Base-by-base conservation (phyloP, 345 rosid genomes). In the Salix caprea region DNA sequence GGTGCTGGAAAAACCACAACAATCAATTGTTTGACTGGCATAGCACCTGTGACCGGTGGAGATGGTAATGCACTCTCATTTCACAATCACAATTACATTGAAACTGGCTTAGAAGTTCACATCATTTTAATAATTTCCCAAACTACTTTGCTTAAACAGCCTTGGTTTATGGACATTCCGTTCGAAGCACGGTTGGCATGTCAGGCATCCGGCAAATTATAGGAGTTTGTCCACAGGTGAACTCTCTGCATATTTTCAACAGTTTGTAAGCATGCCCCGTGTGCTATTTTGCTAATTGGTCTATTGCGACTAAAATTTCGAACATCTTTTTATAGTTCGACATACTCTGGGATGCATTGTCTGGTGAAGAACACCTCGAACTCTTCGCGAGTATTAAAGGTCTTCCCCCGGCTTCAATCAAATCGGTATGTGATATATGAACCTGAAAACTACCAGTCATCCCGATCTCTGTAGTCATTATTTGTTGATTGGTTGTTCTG, bases 211-310 rank as follows among this genome's bases (percentile, higher is more conserved):
- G 86, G 72, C 86, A 82, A 82, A 79, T 89, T 30, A 91, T 91
- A 3, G 99, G 99, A 72, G 96, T 95, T 81, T 95, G 97, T 86
- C 99, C 97, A 67, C 99, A 91, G 97, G 99, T 95, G 50, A 36
- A 70, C 34, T 66, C 34, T 66, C 71, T 56, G 21, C 36, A 32
- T 23, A 12, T 52, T 40, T 28, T 24, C 24, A 60, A 40, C 40
- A 30, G 36, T 52, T 10, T 58, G 69, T 32, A 61, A 40, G 48
- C 62, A 48, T 67, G 72, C 70, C 73, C 81, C 67, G 67, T 67
- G 24, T n/a, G 48, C 30, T 39, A 0, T 32, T 71, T 32, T 71
- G 48, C 44, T 28, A 44, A 24, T 50, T 54, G 32, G 40, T 54
- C 69, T 74, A 3, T 46, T 12, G 28, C 58, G 71, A 75, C 73